Base-by-base conservation (phyloP, 108 stramenopile species). In the Fragilariopsis cylindrus region DNA sequence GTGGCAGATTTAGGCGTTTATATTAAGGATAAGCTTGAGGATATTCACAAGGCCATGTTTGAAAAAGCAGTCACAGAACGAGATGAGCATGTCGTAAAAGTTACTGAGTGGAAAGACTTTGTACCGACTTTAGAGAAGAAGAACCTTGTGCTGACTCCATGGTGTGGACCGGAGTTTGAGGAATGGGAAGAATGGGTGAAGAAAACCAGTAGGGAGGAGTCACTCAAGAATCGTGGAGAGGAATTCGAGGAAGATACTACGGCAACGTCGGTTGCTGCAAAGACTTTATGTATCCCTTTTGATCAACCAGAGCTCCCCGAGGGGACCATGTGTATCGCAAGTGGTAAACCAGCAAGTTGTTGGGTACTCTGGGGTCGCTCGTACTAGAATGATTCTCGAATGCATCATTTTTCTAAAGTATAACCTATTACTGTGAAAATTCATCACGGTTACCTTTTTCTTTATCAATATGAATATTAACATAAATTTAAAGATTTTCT, bases 131-230 rank as follows among this genome's bases (percentile, higher is more conserved):
- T 99, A 19, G 96, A 98, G 85, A 73, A 81, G 71, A 87, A 96
- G 81, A 96, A 96, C 73, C 87, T 99, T 40, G 96, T 99, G 42
- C 84, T 99, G 60, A 97, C 99, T 43, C 99, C 99, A 4, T 99
- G 97, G 98, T 96, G 91, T 74, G 92, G 89, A 8, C 90, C 90
- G 9, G 85, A 92, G 65, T 88, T 97, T 70, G 79, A 88, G 46
- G 96, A 97, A 48, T 97, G 95, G 94, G 99, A 99, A 84, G 99
- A 99, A 67, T 91, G 92, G 90, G 98, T 99, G 54, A 99, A 99
- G 95, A 90, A 96, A 2, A 94, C 90, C 78, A 96, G 95, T 73
- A 85, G 92, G 9, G 96, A 95, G 72, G 97, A 98, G 77, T 90
- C 90, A 13, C 78, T 97, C 54, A 77, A 65, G 45, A 78, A 67